Evolutionary conservation across 768 basidiomycete species (phyloP), one percentile per base, ranked within the genome.

Genomic region (Tylopilus sp.): DNA sequence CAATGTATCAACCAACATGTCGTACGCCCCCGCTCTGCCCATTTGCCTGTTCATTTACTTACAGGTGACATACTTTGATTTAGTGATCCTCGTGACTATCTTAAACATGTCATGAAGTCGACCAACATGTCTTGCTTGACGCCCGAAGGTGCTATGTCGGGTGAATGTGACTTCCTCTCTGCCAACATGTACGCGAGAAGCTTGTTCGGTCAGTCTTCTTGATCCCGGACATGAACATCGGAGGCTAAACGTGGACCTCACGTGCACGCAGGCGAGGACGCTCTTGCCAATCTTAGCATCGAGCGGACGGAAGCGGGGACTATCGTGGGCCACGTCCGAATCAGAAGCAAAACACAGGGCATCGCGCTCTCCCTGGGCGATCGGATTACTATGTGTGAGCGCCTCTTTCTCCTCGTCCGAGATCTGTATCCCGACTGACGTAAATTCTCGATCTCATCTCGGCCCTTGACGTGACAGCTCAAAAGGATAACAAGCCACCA

Each of bases 81-180:
- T 14, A 91, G 90, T 44, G 86, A 92, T 59, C 87, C 93, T 21
- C 89, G 90, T 38, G 84, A 87, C 56, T 97, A 97, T 76, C 82
- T 99, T 52, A 79, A 87, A 53, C 92, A 98, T 63, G 89, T 99
- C 67, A 95, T 98, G 91, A 87, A 89, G 63, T 84, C 89, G 19
- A 99, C 96, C 42, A 98, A 99, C 69, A 98, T 98, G 95, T 85
- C 92, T 11, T 95, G 94, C 65, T 78, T 99, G 24, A 99, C 96
- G 17, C 94, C 96, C 0, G 87, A 87, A 25, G 84, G 81, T 8
- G 87, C 85, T 7, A 81, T 92, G 47, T 92, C 92, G 21, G 96
- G 96, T 46, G 94, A 98, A 56, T 98, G 95, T 64, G 90, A 95
- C 72, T 99, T 98, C 83, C 76, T 98, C 31, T 92, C 91, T 8